Percentiles rank a stretch among this genome's conserved stretches.
These are phyloP conservation scores for Aspergillus ostianus DNA, from an alignment of 495 filamentous ascomycete genomes.

Conservation along the genomic window DNA sequence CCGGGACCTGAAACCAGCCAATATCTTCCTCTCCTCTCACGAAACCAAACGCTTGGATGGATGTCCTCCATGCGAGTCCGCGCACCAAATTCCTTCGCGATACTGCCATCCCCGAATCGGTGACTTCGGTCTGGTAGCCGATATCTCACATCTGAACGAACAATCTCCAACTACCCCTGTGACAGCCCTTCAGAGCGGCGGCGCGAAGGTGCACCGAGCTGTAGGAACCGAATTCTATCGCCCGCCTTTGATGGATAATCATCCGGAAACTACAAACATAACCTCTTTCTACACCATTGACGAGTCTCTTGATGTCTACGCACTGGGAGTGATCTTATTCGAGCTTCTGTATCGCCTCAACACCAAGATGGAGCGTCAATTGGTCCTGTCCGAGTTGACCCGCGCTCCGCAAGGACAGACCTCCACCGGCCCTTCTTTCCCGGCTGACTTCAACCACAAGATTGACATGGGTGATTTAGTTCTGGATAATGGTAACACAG, in stretches of 20 bases:
- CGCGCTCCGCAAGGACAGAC: conserved; percentile 20
- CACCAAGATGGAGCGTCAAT: conserved; percentile 54
- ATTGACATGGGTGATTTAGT: conserved; percentile 32
- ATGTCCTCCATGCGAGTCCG: conserved; percentile 35
- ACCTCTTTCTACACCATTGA: conserved; percentile 36
- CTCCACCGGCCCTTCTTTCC: conserved; percentile 17
- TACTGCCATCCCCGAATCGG: conserved; percentile 52
- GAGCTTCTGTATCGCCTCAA: conserved; percentile 50
- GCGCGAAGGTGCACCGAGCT: conserved; percentile 30
- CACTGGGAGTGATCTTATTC: conserved; percentile 53
- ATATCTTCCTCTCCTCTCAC: conserved; percentile 56
- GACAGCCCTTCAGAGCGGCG: conserved; percentile 17
- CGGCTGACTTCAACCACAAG: conserved; percentile 38
- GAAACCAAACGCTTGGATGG: conserved; percentile 25
- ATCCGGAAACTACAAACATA: neutral
- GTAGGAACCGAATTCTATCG: conserved; percentile 51
- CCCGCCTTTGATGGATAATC: conserved; percentile 25
- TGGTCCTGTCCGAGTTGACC: conserved; percentile 47
- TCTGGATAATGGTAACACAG: conserved; percentile 28
- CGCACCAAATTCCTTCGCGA: conserved; percentile 19
- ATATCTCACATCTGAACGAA: conserved; percentile 46
- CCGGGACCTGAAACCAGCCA: conserved; percentile 71
- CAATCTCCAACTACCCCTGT: conserved; percentile 13
- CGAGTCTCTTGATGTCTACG: conserved; percentile 54
- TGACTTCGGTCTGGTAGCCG: conserved; percentile 55